Base-by-base conservation (phyloP, 73 alveolate species). In the Symbiodinium pilosum region DNA sequence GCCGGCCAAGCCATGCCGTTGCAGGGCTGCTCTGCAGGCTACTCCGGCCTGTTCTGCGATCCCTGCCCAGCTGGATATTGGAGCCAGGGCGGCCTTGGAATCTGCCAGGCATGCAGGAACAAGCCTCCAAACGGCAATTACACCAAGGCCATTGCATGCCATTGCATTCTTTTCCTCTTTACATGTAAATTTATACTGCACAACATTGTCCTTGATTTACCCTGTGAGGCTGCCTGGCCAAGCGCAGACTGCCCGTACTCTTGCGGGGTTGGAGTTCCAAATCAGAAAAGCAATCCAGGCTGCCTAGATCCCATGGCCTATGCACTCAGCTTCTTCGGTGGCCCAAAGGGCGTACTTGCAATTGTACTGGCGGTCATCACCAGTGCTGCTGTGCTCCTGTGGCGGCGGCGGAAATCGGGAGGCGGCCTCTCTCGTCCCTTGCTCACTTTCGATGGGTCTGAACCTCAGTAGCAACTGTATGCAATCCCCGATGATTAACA, bases 261-360 rank as follows among this genome's bases (percentile, higher is more conserved):
- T 41, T 91, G 97, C 24, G 84, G 88, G 2, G 87, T 91, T 30
- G 97, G 97, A 9, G 89, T 91, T 11, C 97, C 97, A 24, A 91
- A 91, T 32, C 89, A 43, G 52, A 86, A 68, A n/a, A 91, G 97
- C 81, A 91, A 91, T 32, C 88, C 88, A 12, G 8, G 52, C 9
- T 91, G 97, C 41, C 36, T 91, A 88, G 97, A 91, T 71, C 83
- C 83, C 16, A n/a, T 91, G 51, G 97, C 43, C 47, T 91, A 91
- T 71, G 97, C 97, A 0, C 77, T 91, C 75, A 34, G 77, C 39
- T 91, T 91, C 81, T 91, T 91, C 42, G 97, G 97, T 21, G 97
- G 97, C 0, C 47, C 87, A 21, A 81, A 88, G 52, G 97, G 97
- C 1, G 51, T 91, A 12, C 88, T 91, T 43, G 97, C 83, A n/a